A percentile compares a stretch with the other conserved stretches of the same genome.
Evolutionary conservation across 2,329 filamentous ascomycete species (phyloP).

Genomic region (Phialemoniopsis sp.): DNA sequence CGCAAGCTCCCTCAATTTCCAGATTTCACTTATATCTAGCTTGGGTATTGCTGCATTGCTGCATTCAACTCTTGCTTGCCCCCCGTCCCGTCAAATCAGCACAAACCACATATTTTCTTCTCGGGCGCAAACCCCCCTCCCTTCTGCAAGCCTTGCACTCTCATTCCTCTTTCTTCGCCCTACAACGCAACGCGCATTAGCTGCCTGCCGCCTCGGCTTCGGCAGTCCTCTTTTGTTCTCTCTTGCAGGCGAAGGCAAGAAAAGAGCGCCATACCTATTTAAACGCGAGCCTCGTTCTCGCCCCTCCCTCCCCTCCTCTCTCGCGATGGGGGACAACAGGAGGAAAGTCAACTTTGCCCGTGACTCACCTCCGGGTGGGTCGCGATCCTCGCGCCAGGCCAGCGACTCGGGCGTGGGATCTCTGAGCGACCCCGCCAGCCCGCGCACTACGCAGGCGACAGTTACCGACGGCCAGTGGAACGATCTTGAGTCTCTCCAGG

Average conservation of each 20-base stretch:
- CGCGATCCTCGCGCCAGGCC: constrained; percentile 18
- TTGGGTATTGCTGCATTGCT: constrained; percentile 26
- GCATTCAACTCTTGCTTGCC: constrained; percentile 15
- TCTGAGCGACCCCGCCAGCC: constrained; percentile 23
- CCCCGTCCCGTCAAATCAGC: constrained; percentile 23
- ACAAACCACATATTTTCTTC: constrained; percentile 22
- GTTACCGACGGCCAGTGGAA: constrained; percentile 15
- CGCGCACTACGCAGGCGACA: constrained; percentile 14
- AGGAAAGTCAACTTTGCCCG: constrained; percentile 26
- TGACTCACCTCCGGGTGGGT: constrained; percentile 19
- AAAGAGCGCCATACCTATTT: too few species aligned
- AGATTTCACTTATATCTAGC: constrained; percentile 15
- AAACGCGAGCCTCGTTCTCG: not conserved
- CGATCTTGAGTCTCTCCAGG: constrained; percentile 18
- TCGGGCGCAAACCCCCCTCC: constrained; percentile 12
- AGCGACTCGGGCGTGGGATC: constrained; percentile 27
- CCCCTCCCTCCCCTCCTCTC: too few species aligned
- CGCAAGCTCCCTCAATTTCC: constrained; percentile 10
- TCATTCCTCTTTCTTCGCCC: constrained; percentile 6
- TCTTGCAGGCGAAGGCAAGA: too few species aligned
- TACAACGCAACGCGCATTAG: too few species aligned
- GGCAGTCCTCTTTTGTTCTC: too few species aligned
- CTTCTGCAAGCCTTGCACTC: constrained; percentile 4
- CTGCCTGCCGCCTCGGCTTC: too few species aligned
- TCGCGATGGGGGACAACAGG: constrained; percentile 7